Base-by-base conservation (phyloP, 208 protist species). In the Leishmania arabica region DNA sequence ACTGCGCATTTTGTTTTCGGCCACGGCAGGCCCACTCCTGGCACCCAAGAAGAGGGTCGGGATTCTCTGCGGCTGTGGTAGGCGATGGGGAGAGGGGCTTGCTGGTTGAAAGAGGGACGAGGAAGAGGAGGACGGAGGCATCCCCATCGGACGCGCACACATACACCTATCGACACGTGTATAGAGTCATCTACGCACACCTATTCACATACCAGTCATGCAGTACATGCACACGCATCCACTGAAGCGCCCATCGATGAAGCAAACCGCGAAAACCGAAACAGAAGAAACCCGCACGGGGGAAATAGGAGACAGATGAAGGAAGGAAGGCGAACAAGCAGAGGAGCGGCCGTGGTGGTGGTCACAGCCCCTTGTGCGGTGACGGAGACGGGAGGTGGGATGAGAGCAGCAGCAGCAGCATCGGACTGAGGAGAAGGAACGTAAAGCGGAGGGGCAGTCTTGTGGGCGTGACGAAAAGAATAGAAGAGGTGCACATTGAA, bases 391-490 rank as follows among this genome's bases (percentile, higher is more conserved):
- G 54, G 21, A 80, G 60, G 15, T 34, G 51, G 73, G 62, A 37
- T 72, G 42, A 74, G 42, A 81, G 51, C 27, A 49, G 42, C n/a
- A 82, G 53, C 53, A 40, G 51, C 54, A 53, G 49, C 49, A 53
- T 53, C 13, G 49, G 21, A 27, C 54, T 19, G 54, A 17, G 21
- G 54, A 60, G 24, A 27, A 27, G 1, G 54, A 60, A n/a, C 9
- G 15, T 7, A n/a, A 60, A 27, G 54, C 54, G 54, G 54, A 27
- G 24, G 5, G 54, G 56, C 8, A 17, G 24, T 3, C 56, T 9
- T 15, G 56, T 24, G 24, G 27, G 21, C 17, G 21, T 8, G 56
- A n/a, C 19, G 19, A 60, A n/a, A 62, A 62, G 2, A 62, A 53
- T 17, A 53, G 11, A 53, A 53, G 49, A 9, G 42, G 42, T 53